phyloP scores from a whole-genome alignment of 345 rosid genomes.

The Mercurialis annua region DNA sequence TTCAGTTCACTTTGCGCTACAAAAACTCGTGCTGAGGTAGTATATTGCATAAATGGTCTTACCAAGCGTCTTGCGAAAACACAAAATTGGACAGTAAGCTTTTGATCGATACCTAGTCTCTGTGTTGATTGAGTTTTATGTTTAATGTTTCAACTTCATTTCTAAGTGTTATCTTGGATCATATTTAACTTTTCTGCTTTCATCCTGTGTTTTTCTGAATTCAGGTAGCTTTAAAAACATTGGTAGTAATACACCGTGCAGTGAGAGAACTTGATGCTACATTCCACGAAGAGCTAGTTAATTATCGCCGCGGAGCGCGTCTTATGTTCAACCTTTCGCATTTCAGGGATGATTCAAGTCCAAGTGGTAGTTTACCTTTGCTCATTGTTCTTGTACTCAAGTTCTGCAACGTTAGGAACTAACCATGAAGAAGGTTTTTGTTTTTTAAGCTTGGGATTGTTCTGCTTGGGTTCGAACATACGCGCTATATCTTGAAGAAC shows the following conservation, averaged over 20 bases:
- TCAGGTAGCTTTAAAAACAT: conserved; percentile 49
- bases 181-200: not conserved
- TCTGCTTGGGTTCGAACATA: conserved; percentile 43
- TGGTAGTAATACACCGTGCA: conserved; percentile 42
- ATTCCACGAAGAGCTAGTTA: conserved; percentile 32
- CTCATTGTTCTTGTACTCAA: not conserved
- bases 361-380: conserved; percentile 27
- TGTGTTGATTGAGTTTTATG: not conserved
- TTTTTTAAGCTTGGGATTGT: conserved; percentile 39
- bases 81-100: conserved; percentile 36
- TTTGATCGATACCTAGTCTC: not conserved
- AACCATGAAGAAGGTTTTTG: conserved; percentile 4
- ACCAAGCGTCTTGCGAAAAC: conserved; percentile 41
- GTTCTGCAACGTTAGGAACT: not conserved
- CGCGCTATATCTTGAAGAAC: conserved; percentile 40
- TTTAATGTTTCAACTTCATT: not conserved
- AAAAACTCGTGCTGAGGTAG: conserved; percentile 26
- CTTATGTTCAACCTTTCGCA: conserved; percentile 28
- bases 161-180: not conserved
- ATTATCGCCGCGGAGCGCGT: conserved; percentile 15
- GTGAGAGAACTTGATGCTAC: conserved; percentile 33
- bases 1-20: conserved; percentile 28
- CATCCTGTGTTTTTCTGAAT: not conserved
- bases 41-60: conserved; percentile 31
- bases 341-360: conserved; percentile 37